Evolutionary conservation across 129 eudicot species (phyloP), one percentile per base, ranked within the genome.

Genomic region (Flaveria bidentis): DNA sequence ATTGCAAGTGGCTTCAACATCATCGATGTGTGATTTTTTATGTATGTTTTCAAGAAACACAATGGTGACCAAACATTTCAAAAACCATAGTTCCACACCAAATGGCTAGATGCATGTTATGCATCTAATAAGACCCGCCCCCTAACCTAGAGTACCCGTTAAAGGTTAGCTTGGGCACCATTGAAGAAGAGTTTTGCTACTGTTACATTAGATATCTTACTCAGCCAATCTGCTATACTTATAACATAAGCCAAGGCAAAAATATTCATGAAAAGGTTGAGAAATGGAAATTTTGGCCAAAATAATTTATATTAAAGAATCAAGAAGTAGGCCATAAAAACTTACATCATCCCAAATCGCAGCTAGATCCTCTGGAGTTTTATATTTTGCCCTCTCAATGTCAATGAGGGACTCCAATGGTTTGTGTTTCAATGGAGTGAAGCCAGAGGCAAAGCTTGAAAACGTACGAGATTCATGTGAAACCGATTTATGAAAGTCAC

Each of bases 301-400:
- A 30, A 33, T 49, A 66, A 56, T 74, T 12, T 4, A 25, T 6
- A 71, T 51, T 1, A 14, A 64, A 45, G 61, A 20, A 73, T 64
- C 51, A 67, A 49, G 51, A 82, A 76, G 47, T 51, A 50, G 47
- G 62, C 22, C 36, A 65, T 25, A 72, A 28, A 28, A 66, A 77
- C 73, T 84, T 88, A 90, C 98, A 73, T 90, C 96, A 88, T 90
- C 97, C 97, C 97, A 93, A 77, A 88, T 84, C 20, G 81, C 63
- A 71, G 88, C 87, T 30, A 90, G 93, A 56, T 90, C 93, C 70
- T 93, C 87, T 13, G 93, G 87, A 3, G 91, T 80, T 75, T 87
- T 86, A 71, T 33, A 72, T 81, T 87, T 82, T 11, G 96, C 97
- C 78, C 98, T 85, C 65, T 83, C 82, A 51, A 87, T 49, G 47